phyloP scores from a whole-genome alignment of 345 rosid species.

The Aquilaria sinensis region DNA sequence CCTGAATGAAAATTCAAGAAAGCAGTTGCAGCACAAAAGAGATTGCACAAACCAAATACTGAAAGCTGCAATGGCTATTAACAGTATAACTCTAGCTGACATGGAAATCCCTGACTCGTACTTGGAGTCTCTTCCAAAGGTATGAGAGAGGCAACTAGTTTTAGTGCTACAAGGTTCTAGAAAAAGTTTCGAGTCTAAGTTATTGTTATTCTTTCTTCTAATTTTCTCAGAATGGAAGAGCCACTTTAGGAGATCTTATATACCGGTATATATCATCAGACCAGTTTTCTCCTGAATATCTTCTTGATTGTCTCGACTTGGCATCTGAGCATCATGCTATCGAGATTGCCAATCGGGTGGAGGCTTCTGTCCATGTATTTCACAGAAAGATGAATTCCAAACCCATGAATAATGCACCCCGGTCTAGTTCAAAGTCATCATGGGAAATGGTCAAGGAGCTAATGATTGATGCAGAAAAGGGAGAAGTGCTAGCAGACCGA shows the following conservation, averaged over 20 bases:
- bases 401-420: conserved; percentile 30
- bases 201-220: conserved; percentile 5
- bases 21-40: conserved; percentile 81
- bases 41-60: conserved; percentile 96
- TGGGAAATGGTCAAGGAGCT: conserved; percentile 93
- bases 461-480: conserved; percentile 80
- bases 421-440: conserved; percentile 61
- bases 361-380: conserved; percentile 77
- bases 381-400: conserved; percentile 51
- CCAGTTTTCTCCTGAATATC: conserved; percentile 78
- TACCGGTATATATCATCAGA: conserved; percentile 78
- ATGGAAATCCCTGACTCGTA: conserved; percentile 91
- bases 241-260: conserved; percentile 76
- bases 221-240: conserved; percentile 74
- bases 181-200: neutral
- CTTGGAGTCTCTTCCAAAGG: conserved; percentile 90
- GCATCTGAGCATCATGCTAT: conserved; percentile 93
- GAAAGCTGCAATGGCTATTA: conserved; percentile 98
- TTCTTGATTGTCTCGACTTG: conserved; percentile 87
- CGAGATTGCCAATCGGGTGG: conserved; percentile 87
- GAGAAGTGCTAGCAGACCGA: conserved; percentile 78
- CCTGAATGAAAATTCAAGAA: conserved; percentile 65
- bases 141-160: conserved; percentile 13
- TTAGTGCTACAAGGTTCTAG: neutral
- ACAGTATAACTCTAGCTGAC: conserved; percentile 65